Conservation (phyloP, 169 alveolate genomes). For the Besnoitia besnoiti region DNA sequence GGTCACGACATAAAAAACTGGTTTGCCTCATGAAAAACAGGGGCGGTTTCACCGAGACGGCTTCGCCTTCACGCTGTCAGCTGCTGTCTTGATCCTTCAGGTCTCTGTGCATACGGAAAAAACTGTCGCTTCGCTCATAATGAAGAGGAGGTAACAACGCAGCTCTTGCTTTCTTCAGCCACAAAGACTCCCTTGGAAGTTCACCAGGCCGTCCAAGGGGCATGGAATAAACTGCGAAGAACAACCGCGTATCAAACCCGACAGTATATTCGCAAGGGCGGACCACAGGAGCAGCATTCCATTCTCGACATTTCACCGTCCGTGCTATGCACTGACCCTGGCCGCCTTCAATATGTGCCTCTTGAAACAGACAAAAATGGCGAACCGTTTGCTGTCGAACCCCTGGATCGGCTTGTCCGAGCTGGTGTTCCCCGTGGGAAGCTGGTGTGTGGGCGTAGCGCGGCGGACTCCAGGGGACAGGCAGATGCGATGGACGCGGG, state of each 20-base stretch:
- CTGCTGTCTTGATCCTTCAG: not conserved
- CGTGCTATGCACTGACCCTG: not conserved
- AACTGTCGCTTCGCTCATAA: constrained; percentile 35
- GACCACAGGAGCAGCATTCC: not conserved
- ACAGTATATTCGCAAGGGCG: not conserved
- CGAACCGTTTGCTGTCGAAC: not conserved
- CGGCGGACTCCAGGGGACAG: too few species aligned
- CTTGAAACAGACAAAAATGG: not conserved
- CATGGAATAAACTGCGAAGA: constrained; percentile 13
- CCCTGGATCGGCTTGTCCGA: not conserved
- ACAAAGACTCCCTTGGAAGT: constrained; percentile 14
- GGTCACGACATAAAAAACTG: too few species aligned
- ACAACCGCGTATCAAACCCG: not conserved
- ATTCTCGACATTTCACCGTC: not conserved
- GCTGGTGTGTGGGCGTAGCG: not conserved
- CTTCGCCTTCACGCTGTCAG: not conserved
- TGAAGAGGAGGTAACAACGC: constrained; percentile 2
- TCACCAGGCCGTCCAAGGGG: constrained; percentile 31
- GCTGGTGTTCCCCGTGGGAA: not conserved
- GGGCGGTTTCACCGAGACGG: too few species aligned
- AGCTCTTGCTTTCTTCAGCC: not conserved
- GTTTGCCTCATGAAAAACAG: too few species aligned
- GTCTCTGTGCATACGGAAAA: constrained; percentile 24
- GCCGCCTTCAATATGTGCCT: not conserved
- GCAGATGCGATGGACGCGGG: too few species aligned